A percentile compares a stretch with the other conserved stretches of the same genome.
Evolutionary conservation across 345 rosid species (phyloP).

Genomic region (Adansonia digitata): DNA sequence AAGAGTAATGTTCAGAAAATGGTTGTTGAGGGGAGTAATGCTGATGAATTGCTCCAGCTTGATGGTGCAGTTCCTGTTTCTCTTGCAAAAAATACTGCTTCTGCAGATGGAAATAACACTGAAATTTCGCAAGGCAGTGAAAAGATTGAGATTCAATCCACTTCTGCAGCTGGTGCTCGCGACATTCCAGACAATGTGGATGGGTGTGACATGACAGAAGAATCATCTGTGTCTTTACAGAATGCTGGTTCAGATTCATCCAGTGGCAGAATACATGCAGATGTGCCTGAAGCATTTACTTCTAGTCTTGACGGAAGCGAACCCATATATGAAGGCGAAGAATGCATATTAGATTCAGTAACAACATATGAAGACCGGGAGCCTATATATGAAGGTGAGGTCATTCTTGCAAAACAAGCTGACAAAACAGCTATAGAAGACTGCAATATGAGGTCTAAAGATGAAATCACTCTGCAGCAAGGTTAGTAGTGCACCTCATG

Average conservation of each 20-base stretch:
- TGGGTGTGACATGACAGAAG: conserved; percentile 21
- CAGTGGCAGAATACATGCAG: conserved; percentile 41
- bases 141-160: conserved; percentile 21
- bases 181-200: conserved; percentile 33
- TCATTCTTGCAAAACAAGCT: conserved; percentile 70
- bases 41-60: conserved; percentile 19
- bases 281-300: conserved; percentile 41
- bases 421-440: conserved; percentile 46
- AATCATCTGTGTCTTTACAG: conserved; percentile 23
- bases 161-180: conserved; percentile 21
- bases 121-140: conserved; percentile 21
- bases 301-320: conserved; percentile 70
- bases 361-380: conserved; percentile 55
- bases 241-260: conserved; percentile 48
- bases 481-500: conserved; percentile 37
- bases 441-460: conserved; percentile 32
- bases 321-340: conserved; percentile 97
- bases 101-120: conserved; percentile 17
- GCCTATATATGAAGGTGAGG: conserved; percentile 98
- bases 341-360: conserved; percentile 71
- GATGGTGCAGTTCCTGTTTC: conserved; percentile 28
- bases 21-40: conserved; percentile 18
- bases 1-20: conserved; percentile 26
- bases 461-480: conserved; percentile 64
- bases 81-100: conserved; percentile 25